phyloP scores from a whole-genome alignment of 2,329 filamentous ascomycete genomes.

The Cordyceps pruinosa region DNA sequence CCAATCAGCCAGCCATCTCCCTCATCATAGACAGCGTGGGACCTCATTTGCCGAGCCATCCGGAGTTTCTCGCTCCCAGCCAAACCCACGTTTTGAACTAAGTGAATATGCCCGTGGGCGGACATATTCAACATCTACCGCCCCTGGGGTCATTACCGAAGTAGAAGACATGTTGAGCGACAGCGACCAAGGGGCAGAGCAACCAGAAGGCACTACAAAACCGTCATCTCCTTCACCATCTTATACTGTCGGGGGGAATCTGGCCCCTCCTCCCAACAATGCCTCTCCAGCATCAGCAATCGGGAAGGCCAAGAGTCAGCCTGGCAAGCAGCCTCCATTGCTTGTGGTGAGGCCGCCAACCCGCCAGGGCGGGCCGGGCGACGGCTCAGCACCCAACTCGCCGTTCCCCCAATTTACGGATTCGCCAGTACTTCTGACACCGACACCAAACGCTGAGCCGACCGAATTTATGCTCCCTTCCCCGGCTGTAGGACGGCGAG shows the following conservation, averaged over 20 bases:
- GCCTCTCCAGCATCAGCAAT: slow-evolving; percentile 13
- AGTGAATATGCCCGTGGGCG: slow-evolving; percentile 9
- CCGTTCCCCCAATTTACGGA: slow-evolving; percentile 67
- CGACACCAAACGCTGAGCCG: slow-evolving; percentile 33
- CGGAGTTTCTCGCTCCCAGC: not conserved
- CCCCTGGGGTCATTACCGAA: slow-evolving; percentile 3
- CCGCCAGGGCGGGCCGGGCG: slow-evolving; percentile 35
- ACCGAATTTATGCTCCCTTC: slow-evolving; percentile 52
- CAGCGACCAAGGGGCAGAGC: not conserved
- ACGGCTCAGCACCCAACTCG: slow-evolving; percentile 42
- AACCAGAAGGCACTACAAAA: slow-evolving; percentile 6
- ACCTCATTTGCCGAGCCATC: slow-evolving; percentile 22
- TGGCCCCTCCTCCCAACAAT: slow-evolving; percentile 32
- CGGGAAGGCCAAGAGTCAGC: slow-evolving; percentile 7
- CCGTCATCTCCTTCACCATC: slow-evolving; percentile 22
- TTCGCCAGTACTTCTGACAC: slow-evolving; percentile 40
- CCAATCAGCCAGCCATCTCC: slow-evolving; percentile 30
- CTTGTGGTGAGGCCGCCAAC: slow-evolving; percentile 43
- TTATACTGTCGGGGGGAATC: slow-evolving; percentile 33
- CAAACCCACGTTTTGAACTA: slow-evolving; percentile 2
- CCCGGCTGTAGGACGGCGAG: slow-evolving; percentile 29
- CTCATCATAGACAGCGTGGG: slow-evolving; percentile 20
- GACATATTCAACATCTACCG: slow-evolving; percentile 2
- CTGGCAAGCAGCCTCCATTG: slow-evolving; percentile 12
- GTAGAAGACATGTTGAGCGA: not conserved